These are phyloP conservation scores for Globisporangium paddicum DNA, from an alignment of 352 stramenopile species.

Conservation along the genomic window DNA sequence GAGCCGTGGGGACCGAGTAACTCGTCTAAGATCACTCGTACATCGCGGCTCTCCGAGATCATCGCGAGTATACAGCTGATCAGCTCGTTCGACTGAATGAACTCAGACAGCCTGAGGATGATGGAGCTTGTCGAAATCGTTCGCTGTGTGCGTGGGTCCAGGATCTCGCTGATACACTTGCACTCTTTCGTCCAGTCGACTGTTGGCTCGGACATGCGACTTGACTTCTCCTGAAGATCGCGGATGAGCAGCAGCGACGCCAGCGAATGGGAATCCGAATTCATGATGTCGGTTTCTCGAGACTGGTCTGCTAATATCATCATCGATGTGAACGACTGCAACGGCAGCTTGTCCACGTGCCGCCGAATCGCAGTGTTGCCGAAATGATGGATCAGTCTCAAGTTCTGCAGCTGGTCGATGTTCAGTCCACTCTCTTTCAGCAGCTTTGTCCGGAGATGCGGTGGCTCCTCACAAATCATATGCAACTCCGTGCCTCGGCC, in stretches of 20 bases:
- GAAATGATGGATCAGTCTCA: slow-evolving; percentile 61
- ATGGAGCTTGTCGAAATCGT: slow-evolving; percentile 72
- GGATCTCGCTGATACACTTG: slow-evolving; percentile 83
- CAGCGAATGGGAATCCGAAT: slow-evolving; percentile 84
- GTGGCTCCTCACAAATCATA: slow-evolving; percentile 76
- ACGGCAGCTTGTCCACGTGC: slow-evolving; percentile 53
- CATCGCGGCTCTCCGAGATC: slow-evolving; percentile 83
- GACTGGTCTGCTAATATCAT: slow-evolving; percentile 80
- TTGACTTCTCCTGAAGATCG: slow-evolving; percentile 47
- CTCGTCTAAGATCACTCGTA: slow-evolving; percentile 77
- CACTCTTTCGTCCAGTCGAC: slow-evolving; percentile 27
- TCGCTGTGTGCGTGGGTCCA: slow-evolving; percentile 82
- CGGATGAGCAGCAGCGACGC: slow-evolving; percentile 82
- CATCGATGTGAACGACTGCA: slow-evolving; percentile 73
- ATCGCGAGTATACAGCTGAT: slow-evolving; percentile 84
- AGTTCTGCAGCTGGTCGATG: slow-evolving; percentile 37
- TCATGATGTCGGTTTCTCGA: slow-evolving; percentile 74
- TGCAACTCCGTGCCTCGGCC: slow-evolving; percentile 57
- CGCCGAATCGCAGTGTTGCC: slow-evolving; percentile 80
- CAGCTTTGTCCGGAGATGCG: slow-evolving; percentile 56
- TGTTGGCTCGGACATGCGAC: neutral
- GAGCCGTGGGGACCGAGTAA: slow-evolving; percentile 61
- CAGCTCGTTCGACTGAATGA: slow-evolving; percentile 88
- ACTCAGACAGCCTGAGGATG: slow-evolving; percentile 75
- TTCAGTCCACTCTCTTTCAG: slow-evolving; percentile 60